A percentile compares a stretch with the other conserved stretches of the same genome.
Conservation (phyloP, 495 filamentous ascomycete species). For the Ramalina intermedia region DNA sequence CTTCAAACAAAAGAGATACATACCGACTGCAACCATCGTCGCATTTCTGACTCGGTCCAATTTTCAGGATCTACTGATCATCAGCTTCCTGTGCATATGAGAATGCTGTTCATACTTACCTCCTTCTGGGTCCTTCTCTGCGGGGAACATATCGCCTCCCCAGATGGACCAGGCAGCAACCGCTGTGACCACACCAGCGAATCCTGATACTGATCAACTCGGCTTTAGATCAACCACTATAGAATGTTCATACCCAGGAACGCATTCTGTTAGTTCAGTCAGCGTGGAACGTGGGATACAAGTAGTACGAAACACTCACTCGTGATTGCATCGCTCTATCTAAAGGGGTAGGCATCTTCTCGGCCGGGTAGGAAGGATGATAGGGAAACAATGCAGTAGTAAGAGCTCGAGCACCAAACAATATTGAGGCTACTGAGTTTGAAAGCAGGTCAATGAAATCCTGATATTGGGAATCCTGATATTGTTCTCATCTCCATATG, state of each 20-base stretch:
- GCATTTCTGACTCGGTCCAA: constrained; percentile 61
- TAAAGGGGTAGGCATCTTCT: constrained; percentile 55
- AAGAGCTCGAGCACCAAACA: too few relatives aligned
- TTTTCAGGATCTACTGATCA: constrained; percentile 39
- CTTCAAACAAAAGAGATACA: constrained; percentile 9
- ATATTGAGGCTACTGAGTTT: too few relatives aligned
- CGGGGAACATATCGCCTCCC: constrained; percentile 67
- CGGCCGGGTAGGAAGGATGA: not conserved
- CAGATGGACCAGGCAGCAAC: constrained; percentile 75
- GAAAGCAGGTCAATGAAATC: too few relatives aligned
- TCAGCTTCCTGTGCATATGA: not conserved
- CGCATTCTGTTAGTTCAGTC: constrained; percentile 29
- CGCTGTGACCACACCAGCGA: constrained; percentile 70
- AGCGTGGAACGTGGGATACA: not conserved
- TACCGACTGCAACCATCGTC: constrained; percentile 64
- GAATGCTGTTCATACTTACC: constrained; percentile 24
- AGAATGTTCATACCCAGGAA: constrained; percentile 35
- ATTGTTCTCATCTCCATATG: too few relatives aligned
- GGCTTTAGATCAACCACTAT: not conserved
- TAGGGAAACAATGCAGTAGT: not conserved
- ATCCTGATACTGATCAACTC: constrained; percentile 28
- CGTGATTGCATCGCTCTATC: constrained; percentile 69
- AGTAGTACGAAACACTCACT: constrained; percentile 29
- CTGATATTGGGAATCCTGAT: too few relatives aligned
- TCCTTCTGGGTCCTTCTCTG: constrained; percentile 58